Conservation (phyloP, 352 stramenopile genomes). For the Phytophthora kernoviae region DNA sequence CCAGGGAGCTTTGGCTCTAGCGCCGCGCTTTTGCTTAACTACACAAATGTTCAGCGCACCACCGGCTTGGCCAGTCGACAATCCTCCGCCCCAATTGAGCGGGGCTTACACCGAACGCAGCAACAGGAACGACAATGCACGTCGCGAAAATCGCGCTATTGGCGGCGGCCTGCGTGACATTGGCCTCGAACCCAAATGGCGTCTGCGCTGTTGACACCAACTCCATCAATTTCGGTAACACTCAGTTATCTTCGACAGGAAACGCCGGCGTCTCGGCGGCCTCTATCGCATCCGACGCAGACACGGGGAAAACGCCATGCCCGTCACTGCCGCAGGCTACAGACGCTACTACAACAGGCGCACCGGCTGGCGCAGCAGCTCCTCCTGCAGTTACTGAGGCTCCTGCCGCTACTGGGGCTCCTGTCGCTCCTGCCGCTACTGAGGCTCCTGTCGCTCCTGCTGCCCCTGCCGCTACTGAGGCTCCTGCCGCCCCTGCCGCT, state of each 20-base stretch:
- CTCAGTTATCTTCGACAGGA: conserved; percentile 16
- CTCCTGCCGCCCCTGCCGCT: neutral
- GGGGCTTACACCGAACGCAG: conserved; percentile 6
- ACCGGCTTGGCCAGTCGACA: conserved; percentile 7
- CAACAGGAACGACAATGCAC: conserved; percentile 21
- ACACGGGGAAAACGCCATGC: conserved; percentile 24
- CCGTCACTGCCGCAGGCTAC: conserved; percentile 27
- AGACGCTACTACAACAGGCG: conserved; percentile 7
- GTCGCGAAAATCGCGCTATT: conserved; percentile 25
- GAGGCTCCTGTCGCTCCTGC: conserved; percentile 1
- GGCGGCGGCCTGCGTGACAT: conserved; percentile 16
- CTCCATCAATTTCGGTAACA: conserved; percentile 32
- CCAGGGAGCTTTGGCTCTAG: neutral
- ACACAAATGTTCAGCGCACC: conserved; percentile 4
- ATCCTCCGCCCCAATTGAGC: conserved; percentile 8
- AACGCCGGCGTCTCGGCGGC: conserved; percentile 10
- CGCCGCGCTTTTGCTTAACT: conserved; percentile 11
- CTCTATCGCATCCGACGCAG: neutral
- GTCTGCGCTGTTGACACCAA: conserved; percentile 16
- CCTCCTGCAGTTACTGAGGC: conserved; percentile 10
- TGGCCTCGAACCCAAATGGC: conserved; percentile 13
- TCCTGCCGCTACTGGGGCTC: conserved; percentile 13
- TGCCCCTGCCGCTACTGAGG: neutral
- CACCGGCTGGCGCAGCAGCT: conserved; percentile 2
- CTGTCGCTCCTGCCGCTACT: neutral